These are phyloP conservation scores for Harrya chromipes DNA, from an alignment of 768 basidiomycete species.

Conservation along the genomic window DNA sequence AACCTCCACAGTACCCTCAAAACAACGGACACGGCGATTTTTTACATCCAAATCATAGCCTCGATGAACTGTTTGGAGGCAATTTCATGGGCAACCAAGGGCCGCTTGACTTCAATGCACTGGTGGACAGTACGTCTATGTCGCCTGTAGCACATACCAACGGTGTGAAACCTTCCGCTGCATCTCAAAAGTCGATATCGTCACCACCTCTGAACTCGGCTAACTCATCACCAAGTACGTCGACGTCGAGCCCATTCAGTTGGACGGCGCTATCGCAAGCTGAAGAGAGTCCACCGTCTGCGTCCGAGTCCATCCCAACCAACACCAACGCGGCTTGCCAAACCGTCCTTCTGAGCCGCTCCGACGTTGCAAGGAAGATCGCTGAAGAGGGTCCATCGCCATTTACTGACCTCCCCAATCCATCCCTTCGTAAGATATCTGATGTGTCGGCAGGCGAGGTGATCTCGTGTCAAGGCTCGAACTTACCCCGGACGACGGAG, in stretches of 20 bases:
- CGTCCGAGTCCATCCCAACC: constrained; percentile 30
- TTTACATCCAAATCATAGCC: constrained; percentile 20
- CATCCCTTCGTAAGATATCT: constrained; percentile 39
- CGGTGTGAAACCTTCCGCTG: constrained; percentile 13
- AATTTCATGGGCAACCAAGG: constrained; percentile 33
- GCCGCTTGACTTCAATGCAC: constrained; percentile 32
- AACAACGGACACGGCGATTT: constrained; percentile 21
- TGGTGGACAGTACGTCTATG: constrained; percentile 30
- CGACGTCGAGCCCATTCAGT: constrained; percentile 25
- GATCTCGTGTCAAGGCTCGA: constrained; percentile 64
- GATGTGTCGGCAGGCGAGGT: constrained; percentile 47
- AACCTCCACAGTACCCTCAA: constrained; percentile 19
- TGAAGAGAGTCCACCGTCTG: constrained; percentile 35
- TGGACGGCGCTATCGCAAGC: constrained; percentile 26
- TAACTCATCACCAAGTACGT: constrained; percentile 26
- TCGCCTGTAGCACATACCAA: constrained; percentile 50
- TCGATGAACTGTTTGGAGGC: constrained; percentile 49
- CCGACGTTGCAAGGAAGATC: constrained; percentile 51
- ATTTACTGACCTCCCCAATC: constrained; percentile 38
- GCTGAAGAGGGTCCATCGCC: constrained; percentile 55
- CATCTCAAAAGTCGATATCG: constrained; percentile 15
- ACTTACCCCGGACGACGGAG: constrained; percentile 63
- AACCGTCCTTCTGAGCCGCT: constrained; percentile 36
- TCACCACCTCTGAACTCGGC: constrained; percentile 19
- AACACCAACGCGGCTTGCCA: constrained; percentile 29